These are phyloP conservation scores for Tylopilus intermedius DNA, from an alignment of 768 basidiomycete species.

Conservation along the genomic window DNA sequence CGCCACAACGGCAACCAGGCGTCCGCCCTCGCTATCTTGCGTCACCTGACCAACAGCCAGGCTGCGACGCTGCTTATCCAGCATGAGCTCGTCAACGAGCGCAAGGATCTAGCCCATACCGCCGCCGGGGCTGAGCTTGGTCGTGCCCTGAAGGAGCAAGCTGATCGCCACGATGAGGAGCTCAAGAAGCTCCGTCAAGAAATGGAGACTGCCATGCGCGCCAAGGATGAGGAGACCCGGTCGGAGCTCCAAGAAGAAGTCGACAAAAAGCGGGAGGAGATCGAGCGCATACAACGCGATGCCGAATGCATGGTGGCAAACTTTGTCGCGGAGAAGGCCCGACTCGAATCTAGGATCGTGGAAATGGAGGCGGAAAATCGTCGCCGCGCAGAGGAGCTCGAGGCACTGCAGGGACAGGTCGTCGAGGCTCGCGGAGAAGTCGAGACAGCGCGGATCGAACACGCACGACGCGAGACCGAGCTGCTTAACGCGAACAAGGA, in stretches of 20 bases:
- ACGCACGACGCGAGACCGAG: constrained; percentile 26
- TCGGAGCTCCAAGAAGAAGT: constrained; percentile 43
- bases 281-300: constrained; percentile 38
- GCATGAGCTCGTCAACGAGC: constrained; percentile 48
- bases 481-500: constrained; percentile 22
- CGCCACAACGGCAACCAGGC: constrained; percentile 39
- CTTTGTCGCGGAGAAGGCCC: constrained; percentile 35
- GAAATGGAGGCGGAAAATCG: constrained; percentile 26
- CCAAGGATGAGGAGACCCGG: constrained; percentile 44
- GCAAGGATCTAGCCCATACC: constrained; percentile 46
- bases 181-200: constrained; percentile 42
- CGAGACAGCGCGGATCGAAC: constrained; percentile 26
- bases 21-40: constrained; percentile 41
- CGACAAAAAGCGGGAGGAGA: constrained; percentile 40
- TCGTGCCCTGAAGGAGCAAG: constrained; percentile 45
- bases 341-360: constrained; percentile 27
- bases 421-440: constrained; percentile 24
- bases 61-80: constrained; percentile 50
- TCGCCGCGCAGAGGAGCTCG: constrained; percentile 14
- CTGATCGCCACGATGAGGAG: constrained; percentile 44
- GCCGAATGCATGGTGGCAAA: constrained; percentile 37
- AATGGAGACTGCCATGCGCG: constrained; percentile 40
- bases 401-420: constrained; percentile 28
- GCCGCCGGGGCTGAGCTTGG: constrained; percentile 50
- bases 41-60: constrained; percentile 36